A percentile compares a stretch with the other conserved stretches of the same genome.
Conservation (phyloP, 306 rosid genomes). For the Cyamopsis tetragonoloba region DNA sequence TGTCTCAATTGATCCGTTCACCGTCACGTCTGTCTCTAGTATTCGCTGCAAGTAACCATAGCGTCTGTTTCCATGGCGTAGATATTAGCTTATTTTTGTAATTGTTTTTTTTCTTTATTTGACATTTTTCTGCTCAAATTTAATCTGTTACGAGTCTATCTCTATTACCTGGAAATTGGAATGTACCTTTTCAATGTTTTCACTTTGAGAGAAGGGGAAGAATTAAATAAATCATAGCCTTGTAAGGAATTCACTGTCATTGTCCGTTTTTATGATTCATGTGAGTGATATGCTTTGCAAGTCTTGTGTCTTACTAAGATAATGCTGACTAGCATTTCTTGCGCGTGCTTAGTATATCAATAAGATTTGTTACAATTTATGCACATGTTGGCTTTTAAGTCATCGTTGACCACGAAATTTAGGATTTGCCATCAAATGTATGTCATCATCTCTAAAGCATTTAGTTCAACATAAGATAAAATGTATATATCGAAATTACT, state of each 20-base stretch:
- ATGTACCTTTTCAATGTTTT: not conserved
- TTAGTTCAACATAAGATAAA: not conserved
- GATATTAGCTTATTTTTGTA: no score
- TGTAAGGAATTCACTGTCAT: not conserved
- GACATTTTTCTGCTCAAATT: no score
- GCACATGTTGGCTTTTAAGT: not conserved
- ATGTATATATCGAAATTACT: slow-evolving; percentile 2
- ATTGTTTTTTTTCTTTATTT: no score
- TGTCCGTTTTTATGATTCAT: not conserved
- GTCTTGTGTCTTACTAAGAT: not conserved
- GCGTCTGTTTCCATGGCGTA: no score
- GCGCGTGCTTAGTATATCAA: no score
- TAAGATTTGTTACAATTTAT: not conserved
- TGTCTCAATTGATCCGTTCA: no score
- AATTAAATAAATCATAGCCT: not conserved
- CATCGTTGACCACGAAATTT: not conserved
- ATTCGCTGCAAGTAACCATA: no score
- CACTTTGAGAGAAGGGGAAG: not conserved
- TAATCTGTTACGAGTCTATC: no score
- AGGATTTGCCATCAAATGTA: not conserved
- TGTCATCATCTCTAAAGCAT: not conserved
- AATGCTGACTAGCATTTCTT: no score
- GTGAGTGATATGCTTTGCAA: not conserved
- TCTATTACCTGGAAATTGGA: not conserved
- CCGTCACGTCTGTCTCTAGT: no score